Evolutionary conservation across 2,329 filamentous ascomycete genomes (phyloP).

Genomic region (Diplodia sapinea): DNA sequence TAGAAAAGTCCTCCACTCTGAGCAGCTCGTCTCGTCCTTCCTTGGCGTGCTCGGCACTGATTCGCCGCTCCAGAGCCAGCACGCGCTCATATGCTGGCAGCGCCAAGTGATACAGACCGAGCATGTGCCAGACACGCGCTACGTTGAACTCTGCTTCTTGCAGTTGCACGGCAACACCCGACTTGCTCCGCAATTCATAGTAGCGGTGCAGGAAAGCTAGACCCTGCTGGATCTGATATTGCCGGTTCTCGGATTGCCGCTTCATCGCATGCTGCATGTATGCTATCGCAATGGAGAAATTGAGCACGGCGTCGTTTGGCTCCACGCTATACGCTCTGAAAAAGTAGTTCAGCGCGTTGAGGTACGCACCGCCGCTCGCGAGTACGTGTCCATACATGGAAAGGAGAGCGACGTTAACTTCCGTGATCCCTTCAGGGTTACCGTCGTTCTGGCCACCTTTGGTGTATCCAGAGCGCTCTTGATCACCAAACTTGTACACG

Average conservation of each 20-base stretch:
- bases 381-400: slow-evolving; percentile 91
- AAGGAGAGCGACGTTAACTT: slow-evolving; percentile 79
- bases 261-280: slow-evolving; percentile 92
- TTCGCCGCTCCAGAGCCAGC: slow-evolving; percentile 56
- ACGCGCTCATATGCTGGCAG: slow-evolving; percentile 71
- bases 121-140: slow-evolving; percentile 74
- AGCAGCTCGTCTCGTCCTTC: slow-evolving; percentile 31
- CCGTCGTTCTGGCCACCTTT: slow-evolving; percentile 46
- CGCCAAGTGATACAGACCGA: slow-evolving; percentile 76
- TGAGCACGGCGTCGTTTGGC: slow-evolving; percentile 76
- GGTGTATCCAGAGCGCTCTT: slow-evolving; percentile 48
- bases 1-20: slow-evolving; percentile 62
- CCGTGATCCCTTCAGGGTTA: slow-evolving; percentile 44
- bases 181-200: slow-evolving; percentile 63
- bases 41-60: slow-evolving; percentile 42
- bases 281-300: slow-evolving; percentile 73
- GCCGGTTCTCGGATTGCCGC: slow-evolving; percentile 85
- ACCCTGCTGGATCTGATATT: slow-evolving; percentile 85
- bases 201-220: slow-evolving; percentile 80
- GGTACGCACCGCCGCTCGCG: slow-evolving; percentile 81
- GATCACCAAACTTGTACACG: slow-evolving; percentile 48
- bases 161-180: slow-evolving; percentile 53
- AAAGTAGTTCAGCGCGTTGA: slow-evolving; percentile 86
- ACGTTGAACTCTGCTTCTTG: slow-evolving; percentile 86
- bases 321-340: slow-evolving; percentile 70